Base-by-base conservation (phyloP, 2,329 filamentous ascomycete species). In the Hymenoscyphus salicellus region DNA sequence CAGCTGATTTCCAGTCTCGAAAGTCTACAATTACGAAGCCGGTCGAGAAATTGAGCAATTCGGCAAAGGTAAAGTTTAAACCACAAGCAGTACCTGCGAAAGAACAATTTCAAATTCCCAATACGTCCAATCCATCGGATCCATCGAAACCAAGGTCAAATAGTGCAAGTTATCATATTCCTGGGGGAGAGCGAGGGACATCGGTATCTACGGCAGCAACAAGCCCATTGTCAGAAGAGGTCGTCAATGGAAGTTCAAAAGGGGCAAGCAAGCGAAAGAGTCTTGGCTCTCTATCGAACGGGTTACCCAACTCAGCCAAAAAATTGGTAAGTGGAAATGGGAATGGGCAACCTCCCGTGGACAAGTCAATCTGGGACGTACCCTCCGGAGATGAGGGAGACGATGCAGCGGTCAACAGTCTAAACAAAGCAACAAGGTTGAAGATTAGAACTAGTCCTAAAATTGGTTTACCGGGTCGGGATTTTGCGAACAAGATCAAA, bases 141-240 rank as follows among this genome's bases (percentile, higher is more conserved):
- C 28, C 43, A 23, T 32, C 60, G 17, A 61, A 65, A 63, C 23
- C 55, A 16, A 65, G 66, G 49, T 57, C 63, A 17, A 72, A 70
- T 57, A 71, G 68, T 55, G 64, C 71, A 7, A 73, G 70, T 32
- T 70, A 71, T 55, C 69, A 73, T 58, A 70, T 71, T 30, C 61
- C 68, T n/a, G 65, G 68, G 63, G 61, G 68, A 20, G 68, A 74
- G 16, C 65, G 70, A 43, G 72, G 68, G 26, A 66, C 41, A 7
- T 74, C 72, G 1, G 67, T 72, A 16, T 73, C 71, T 3, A 73
- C 69, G 16, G 68, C 69, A 64, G 72, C 70, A 60, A 72, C 69
- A 38, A 75, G 68, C 56, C 72, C 43, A 58, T 55, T 71, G 49
- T 65, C 17, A 64, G 66, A 41, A 62, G 46, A 32, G 41, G 32